Evolutionary conservation across 2,329 filamentous ascomycete species (phyloP), one percentile per base, ranked within the genome.

Genomic region (Fusarium continuum): DNA sequence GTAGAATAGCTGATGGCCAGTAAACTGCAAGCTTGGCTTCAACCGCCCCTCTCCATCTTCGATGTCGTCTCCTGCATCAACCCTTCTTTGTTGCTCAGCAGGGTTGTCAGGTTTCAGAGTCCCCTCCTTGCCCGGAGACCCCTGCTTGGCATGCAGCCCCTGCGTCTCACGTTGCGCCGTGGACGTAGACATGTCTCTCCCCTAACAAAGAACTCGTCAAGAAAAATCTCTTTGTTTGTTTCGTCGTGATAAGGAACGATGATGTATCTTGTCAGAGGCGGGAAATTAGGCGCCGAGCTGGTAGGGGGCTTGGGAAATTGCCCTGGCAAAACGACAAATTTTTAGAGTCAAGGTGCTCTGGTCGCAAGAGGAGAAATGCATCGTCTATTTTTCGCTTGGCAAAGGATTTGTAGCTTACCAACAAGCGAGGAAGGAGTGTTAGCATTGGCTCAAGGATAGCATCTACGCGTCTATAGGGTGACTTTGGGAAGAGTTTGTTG

Each of bases 1-100:
- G 69, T 85, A 85, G 53, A 83, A 77, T 17, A 78, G 55, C 60
- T 84, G 82, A 54, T 80, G 78, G 1, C 55, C 61, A 3, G 79
- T 82, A 25, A 82, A 66, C n/a, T 65, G 65, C 6, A 69, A 50
- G 34, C 76, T 82, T 16, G 82, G 79, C 32, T 72, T 72, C 68
- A 78, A n/a, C 64, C 64, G 14, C 64, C 72, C 57, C 29, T 43
- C 50, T 14, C 51, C 48, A 11, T 51, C 39, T n/a, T 36, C 50
- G 36, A 45, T 29, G 34, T 31, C 43, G 39, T 35, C 39, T 55
- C 28, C 36, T 38, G 16, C 19, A 29, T 29, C 28, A 14, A 6
- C 14, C 28, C 28, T 29, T 32, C 38, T 23, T 29, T 53, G 48
- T 38, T 35, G 23, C 19, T 38, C 23, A 28, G 55, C 62, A 62